These are phyloP conservation scores for Xylaria castorea DNA, from an alignment of 495 filamentous ascomycete genomes.

Conservation along the genomic window DNA sequence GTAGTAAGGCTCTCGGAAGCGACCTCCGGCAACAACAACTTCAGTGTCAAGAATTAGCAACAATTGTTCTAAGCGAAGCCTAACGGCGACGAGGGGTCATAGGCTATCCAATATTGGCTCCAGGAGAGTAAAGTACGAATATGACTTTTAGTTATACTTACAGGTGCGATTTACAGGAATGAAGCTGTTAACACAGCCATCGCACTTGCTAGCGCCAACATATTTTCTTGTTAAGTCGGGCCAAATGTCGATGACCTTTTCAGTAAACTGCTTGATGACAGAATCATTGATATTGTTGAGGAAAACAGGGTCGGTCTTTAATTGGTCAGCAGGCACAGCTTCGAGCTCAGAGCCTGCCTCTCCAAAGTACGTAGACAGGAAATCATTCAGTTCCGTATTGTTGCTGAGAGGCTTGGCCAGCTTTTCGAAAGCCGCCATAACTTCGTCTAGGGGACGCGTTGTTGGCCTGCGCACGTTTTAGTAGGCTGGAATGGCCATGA, in stretches of 20 bases:
- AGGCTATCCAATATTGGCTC: not conserved
- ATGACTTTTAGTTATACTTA: not conserved
- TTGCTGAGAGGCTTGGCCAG: constrained; percentile 55
- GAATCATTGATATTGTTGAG: constrained; percentile 50
- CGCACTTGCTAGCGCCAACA: constrained; percentile 49
- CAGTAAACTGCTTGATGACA: constrained; percentile 53
- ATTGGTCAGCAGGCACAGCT: constrained; percentile 46
- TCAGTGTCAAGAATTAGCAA: constrained; percentile 2
- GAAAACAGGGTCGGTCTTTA: constrained; percentile 51
- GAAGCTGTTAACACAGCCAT: constrained; percentile 54
- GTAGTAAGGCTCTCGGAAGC: constrained; percentile 60
- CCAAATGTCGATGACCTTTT: constrained; percentile 59
- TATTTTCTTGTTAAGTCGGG: constrained; percentile 57
- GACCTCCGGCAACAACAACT: constrained; percentile 58
- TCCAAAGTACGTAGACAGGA: constrained; percentile 53
- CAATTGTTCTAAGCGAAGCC: not conserved
- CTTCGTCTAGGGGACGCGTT: constrained; percentile 50
- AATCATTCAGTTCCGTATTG: constrained; percentile 54
- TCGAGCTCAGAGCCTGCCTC: constrained; percentile 56
- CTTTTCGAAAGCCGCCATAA: constrained; percentile 51
- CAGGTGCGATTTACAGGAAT: constrained; percentile 57
- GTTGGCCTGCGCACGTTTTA: constrained; percentile 49
- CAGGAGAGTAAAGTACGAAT: not conserved
- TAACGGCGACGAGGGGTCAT: not conserved
- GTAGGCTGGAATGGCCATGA: not conserved